Percentiles rank a stretch among this genome's conserved stretches.
Conservation (phyloP, 345 rosid species). For the Sisymbrium irio region DNA sequence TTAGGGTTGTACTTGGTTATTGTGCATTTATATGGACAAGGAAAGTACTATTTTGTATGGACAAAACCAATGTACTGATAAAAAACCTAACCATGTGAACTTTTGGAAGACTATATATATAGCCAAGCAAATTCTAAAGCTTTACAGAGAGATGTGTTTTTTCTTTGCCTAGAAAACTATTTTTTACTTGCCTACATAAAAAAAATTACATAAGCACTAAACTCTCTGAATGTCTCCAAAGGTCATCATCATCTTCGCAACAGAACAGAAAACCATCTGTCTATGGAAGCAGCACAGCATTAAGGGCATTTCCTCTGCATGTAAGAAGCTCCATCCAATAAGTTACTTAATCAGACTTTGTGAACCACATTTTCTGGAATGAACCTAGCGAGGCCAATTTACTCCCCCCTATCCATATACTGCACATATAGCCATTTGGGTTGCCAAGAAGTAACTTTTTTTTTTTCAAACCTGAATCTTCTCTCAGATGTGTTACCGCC, state of each 20-base stretch:
- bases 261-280: background rate
- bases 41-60: background rate
- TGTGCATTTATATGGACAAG: background rate
- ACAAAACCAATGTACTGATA: background rate
- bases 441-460: constrained; percentile 2
- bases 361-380: constrained; percentile 98
- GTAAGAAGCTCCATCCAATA: constrained; percentile 60
- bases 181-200: background rate
- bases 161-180: background rate
- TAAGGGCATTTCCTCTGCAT: constrained; percentile 91
- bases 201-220: background rate
- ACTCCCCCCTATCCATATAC: constrained; percentile 94
- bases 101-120: background rate
- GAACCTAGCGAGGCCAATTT: constrained; percentile 91
- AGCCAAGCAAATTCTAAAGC: background rate
- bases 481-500: constrained; percentile 53
- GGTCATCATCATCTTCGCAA: background rate
- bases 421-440: constrained; percentile 50
- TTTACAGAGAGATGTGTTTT: background rate
- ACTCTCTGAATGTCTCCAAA: background rate
- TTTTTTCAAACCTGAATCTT: constrained; percentile 25
- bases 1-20: background rate
- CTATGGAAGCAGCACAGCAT: background rate
- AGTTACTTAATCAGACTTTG: constrained; percentile 37
- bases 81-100: background rate